A percentile compares a stretch with the other conserved stretches of the same genome.
These are phyloP conservation scores for Bassia scoparia DNA, from an alignment of 148 eudicot genomes.

Conservation along the genomic window DNA sequence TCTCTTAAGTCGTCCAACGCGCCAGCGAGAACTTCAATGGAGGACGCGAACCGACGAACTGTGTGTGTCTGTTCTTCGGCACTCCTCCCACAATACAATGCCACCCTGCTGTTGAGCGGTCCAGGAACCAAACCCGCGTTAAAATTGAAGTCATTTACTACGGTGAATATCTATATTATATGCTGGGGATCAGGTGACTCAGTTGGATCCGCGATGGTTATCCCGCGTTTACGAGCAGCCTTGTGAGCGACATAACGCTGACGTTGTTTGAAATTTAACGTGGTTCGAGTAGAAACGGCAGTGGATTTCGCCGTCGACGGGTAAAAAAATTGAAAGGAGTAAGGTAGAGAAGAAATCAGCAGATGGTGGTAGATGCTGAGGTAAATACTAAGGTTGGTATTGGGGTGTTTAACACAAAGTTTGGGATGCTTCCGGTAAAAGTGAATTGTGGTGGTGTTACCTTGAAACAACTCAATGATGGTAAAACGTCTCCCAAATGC, in stretches of 20 bases:
- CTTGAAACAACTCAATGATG: conserved; percentile 33
- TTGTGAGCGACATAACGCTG: conserved; percentile 31
- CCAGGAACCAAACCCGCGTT: too few relatives aligned
- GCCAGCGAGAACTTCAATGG: too few relatives aligned
- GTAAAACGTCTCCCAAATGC: conserved; percentile 41
- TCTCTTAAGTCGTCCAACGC: too few relatives aligned
- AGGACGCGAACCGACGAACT: too few relatives aligned
- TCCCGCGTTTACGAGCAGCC: conserved; percentile 37
- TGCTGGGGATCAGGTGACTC: too few relatives aligned
- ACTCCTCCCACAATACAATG: too few relatives aligned
- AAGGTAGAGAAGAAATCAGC: conserved; percentile 28
- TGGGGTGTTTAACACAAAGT: conserved; percentile 28
- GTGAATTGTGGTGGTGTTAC: conserved; percentile 39
- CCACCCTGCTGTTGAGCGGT: too few relatives aligned
- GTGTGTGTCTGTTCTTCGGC: too few relatives aligned
- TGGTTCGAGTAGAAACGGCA: conserved; percentile 10
- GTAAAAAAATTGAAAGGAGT: conserved; percentile 18
- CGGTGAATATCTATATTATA: too few relatives aligned
- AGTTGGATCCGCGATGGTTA: conserved; percentile 26
- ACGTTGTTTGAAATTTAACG: conserved; percentile 35
- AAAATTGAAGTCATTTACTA: conserved; percentile 29
- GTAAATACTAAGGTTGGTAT: conserved; percentile 40
- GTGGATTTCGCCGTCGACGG: conserved; percentile 36
- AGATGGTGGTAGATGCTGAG: conserved; percentile 23
- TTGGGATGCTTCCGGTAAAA: conserved; percentile 30